Evolutionary conservation across 2,329 filamentous ascomycete genomes (phyloP), one percentile per base, ranked within the genome.

Genomic region (Sporothrix brunneoviolacea): DNA sequence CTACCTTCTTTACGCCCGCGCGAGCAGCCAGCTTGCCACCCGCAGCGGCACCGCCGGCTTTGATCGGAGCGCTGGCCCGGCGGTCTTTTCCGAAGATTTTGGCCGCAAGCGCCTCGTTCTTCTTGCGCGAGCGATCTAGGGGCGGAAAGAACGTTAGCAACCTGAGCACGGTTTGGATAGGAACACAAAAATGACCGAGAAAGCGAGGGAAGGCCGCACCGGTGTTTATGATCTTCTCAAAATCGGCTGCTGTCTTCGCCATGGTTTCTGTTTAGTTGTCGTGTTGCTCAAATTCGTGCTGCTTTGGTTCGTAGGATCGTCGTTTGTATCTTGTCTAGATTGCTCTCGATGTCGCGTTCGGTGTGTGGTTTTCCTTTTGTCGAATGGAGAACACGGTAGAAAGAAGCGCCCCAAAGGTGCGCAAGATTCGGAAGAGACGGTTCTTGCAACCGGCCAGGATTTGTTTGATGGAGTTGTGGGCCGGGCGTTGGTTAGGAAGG

Each of bases 1-100:
- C 51, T 72, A 82, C 82, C 79, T 90, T 90, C 61, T 79, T 81
- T 44, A 90, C 74, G 35, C 86, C 86, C 52, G 86, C 82, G 64
- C 86, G 79, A 66, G 83, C 86, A 50, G 86, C 80, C 45, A 90
- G 76, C 3, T 80, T 80, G 60, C 81, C 72, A 2, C 54, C 45
- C 15, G 64, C 60, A 51, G 64, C 63, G 54, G 68, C 64, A 51
- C 70, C 62, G 52, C 67, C 75, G 38, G 35, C 50, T 22, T 32
- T 49, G 50, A 36, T 18, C 4, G 82, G 70, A 12, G 70, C 75
- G 61, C 77, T 84, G 47, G 76, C 67, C 30, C 74, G 68, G 58
- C 83, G 79, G 62, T 79, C 78, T 56, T 68, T 72, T 58, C 79
- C 79, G 58, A 91, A 83, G 62, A 91, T 88, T 62, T 79, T 75